Evolutionary conservation across 2,329 filamentous ascomycete genomes (phyloP), one percentile per base, ranked within the genome.

Genomic region (Colletotrichum horii): DNA sequence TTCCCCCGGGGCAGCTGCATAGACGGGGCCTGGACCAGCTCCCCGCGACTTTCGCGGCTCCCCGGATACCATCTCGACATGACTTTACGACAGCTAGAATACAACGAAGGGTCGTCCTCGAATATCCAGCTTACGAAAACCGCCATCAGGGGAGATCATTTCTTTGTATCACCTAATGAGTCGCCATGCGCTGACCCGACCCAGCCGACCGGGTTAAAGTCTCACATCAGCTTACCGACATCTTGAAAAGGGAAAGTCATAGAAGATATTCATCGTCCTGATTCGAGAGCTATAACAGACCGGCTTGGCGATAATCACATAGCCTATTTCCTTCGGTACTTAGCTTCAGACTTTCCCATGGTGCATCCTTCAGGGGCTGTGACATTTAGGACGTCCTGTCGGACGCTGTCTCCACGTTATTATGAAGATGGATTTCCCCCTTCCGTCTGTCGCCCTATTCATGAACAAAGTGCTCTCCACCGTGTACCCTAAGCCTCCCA

Each of bases 401-500:
- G 16, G 7, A 3, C 36, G 36, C 8, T 5, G 4, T 43, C 4
- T 4, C 16, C 8, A 43, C 12, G 4, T 6, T 14, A 12, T 34
- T 7, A 8, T 22, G 14, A 56, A 1, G 7, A 58, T 61, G 58
- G 58, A 61, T 3, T 61, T 34, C 7, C 58, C 58, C 22, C 58
- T 61, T 34, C 58, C 58, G 0, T 30, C 58, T 0, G 0, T 61
- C 8, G 15, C 58, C 5, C 3, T 61, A 0, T 8, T 61, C 11
- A 30, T 61, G 6, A 30, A 15, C 3, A 32, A 30, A 30, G 28
- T 32, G 0, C 3, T 60, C 2, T 58, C 28, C 0, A 8, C 6
- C 0, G 4, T 32, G 3, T 19, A 36, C 4, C 32, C 32, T 8
- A 38, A 6, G 0, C 7, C 11, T 0, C 4, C 1, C 66, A 11